Base-by-base conservation (phyloP, 2,329 filamentous ascomycete species). In the Pyricularia pennisetigena region DNA sequence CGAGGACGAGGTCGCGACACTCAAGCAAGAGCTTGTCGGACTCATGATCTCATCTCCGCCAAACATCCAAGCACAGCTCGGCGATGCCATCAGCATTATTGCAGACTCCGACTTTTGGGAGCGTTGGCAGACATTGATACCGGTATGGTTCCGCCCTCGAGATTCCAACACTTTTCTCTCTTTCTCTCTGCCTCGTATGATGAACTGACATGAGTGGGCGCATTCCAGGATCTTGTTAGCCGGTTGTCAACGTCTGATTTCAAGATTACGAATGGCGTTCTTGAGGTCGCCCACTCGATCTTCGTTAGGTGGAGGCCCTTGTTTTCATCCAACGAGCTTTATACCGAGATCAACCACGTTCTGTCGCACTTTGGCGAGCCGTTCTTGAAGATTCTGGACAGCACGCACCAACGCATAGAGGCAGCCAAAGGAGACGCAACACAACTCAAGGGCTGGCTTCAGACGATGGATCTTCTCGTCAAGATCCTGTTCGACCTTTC, bases 91-190 rank as follows among this genome's bases (percentile, higher is more conserved):
- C 78, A 97, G 94, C 80, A 88, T 96, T 74, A 98, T 99, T 74
- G 95, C 95, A 70, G 94, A 98, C 79, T 98, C 94, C 72, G 95
- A 99, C 78, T 99, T 99, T 79, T 99, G 91, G 90, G 85, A 91
- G 78, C 86, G 91, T 75, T 99, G 95, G 95, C 91, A 98, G 75
- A 97, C 94, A n/a, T 84, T 99, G 70, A 94, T 97, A 67, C 87
- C 91, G 82, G 90, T 91, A 79, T 72, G 84, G 5, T 49, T n/a
- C 4, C 75, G 32, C 16, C 16, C 26, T n/a, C 54, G 0, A 28
- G 8, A 61, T 61, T 41, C 10, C 3, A 14, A 26, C 2, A 14
- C 2, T 5, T 7, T 29, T 20, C 16, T 62, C 23, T 28, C 24
- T 28, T 23, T 24, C 54, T 59, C 54, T 32, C 8, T 9, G 10